Base-by-base conservation (phyloP, 345 rosid species). In the Brassica rapa region DNA sequence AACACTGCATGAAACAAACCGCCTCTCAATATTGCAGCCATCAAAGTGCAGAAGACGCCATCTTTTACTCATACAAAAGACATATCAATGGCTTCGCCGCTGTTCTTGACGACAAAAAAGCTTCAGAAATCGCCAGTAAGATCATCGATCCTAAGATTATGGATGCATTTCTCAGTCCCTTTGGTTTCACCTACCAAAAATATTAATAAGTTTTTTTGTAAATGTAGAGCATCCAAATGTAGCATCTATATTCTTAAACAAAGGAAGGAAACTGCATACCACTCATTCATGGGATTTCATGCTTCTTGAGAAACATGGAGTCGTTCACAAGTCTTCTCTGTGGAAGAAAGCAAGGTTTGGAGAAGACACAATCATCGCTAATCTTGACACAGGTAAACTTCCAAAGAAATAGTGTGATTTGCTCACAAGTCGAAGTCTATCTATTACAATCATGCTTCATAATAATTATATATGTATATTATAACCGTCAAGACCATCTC, bases 51-150 rank as follows among this genome's bases (percentile, higher is more conserved):
- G 66, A 63, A 77, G 92, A 86, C 3, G 80, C 89, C n/a, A 86
- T 90, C 21, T 84, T 87, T 41, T 86, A 88, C 82, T 92, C 93
- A 2, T 92, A 83, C 72, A 74, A 83, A 57, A 84, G 61, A 61
- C 57, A 78, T 35, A 87, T 92, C 78, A 92, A 92, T 74, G 97
- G 93, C 7, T 92, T 92, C 43, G 85, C 93, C 3, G 95, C 89
- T 1, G 4, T 78, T 10, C 88, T 92, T 33, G 86, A 86, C 0
- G 92, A 90, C 11, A 86, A 80, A 8, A 82, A 84, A 77, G 95
- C 92, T 1, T 84, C 86, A 8, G 77, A 85, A 39, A 82, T 89
- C 59, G 87, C 89, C 29, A 83, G 96, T 88, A 82, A 77, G 75
- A 37, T 60, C 35, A 53, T 62, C 23, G 32, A 4, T 62, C 70